Base-by-base conservation (phyloP, 805 yeast genomes). In the Ogataea nakhonphanomensis region DNA sequence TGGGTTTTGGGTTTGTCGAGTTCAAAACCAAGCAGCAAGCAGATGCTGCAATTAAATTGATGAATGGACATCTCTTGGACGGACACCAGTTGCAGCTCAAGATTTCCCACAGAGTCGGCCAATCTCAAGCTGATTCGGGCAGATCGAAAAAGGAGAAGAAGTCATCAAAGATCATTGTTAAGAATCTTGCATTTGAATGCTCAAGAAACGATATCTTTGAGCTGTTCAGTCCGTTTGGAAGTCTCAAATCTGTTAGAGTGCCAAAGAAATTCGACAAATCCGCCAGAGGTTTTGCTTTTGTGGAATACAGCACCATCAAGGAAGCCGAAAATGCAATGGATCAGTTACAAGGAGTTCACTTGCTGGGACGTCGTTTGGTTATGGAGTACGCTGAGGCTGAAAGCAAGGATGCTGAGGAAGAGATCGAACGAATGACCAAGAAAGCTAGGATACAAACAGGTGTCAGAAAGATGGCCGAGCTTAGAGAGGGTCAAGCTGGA, bases 1-100 rank as follows among this genome's bases (percentile, higher is more conserved):
- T 93, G 99, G 99, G 99, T 14, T 93, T 89, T 57, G 99, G 99
- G 1, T 93, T 93, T 66, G 96, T 78, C 10, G 99, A 93, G 64
- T 93, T 88, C 64, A 78, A 70, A 51, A 77, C 90, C 1, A 78
- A 76, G 50, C 86, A 79, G 28, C 79, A 84, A 54, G 99, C 99
- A 0, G 71, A 76, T 29, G 70, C 74, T 9, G 98, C 96, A 6
- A 78, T 88, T 34, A 61, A 71, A 25, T 73, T 82, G 0, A 65
- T 88, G 68, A 86, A 90, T 61, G 95, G 87, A 3, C 73, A 78
- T 38, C 78, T 78, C 2, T 71, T 93, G 41, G 95, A 87, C 59
- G 97, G 96, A 2, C 99, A 93, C 62, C 84, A 79, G 52, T 70
- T 93, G 34, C 95, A 88, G 64, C 71, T 93, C 69, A 93, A 93